phyloP scores from a whole-genome alignment of 768 basidiomycete species.

The Leccinum disarticulatum region DNA sequence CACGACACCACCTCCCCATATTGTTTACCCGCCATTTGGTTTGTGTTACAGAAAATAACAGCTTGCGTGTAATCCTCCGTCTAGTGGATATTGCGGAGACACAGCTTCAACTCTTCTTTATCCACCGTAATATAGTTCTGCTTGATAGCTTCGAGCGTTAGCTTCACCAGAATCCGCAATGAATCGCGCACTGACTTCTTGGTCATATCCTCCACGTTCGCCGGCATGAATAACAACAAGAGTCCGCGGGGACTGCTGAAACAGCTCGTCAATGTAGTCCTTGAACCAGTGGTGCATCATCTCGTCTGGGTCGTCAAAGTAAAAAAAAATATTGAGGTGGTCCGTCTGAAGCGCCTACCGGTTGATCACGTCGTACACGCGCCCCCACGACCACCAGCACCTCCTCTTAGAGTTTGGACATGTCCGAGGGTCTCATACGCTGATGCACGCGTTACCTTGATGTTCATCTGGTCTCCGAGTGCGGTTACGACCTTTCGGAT shows the following conservation, averaged over 20 bases:
- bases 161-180: conserved; percentile 94
- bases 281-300: conserved; percentile 98
- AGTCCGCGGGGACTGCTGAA: conserved; percentile 94
- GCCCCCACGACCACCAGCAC: conserved; percentile 69
- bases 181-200: conserved; percentile 64
- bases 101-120: conserved; percentile 94
- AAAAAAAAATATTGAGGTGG: conserved; percentile 52
- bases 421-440: conserved; percentile 86
- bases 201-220: conserved; percentile 95
- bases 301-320: conserved; percentile 84
- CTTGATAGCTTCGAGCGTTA: conserved; percentile 99
- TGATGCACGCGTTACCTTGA: conserved; percentile 95
- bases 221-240: conserved; percentile 93
- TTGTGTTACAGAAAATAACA: conserved; percentile 99
- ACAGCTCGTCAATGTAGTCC: conserved; percentile 98
- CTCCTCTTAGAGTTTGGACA: conserved; percentile 94
- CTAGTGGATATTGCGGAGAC: conserved; percentile 97
- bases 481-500: conserved; percentile 96
- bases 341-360: conserved; percentile 85
- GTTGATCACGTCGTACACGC: conserved; percentile 88
- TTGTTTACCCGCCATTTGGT: conserved; percentile 74
- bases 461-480: conserved; percentile 91
- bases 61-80: conserved; percentile 98
- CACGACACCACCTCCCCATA: conserved; percentile 5
- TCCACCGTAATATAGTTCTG: conserved; percentile 99